Evolutionary conservation across 2,329 filamentous ascomycete genomes (phyloP).

Genomic region (Ceratocystis destructans): DNA sequence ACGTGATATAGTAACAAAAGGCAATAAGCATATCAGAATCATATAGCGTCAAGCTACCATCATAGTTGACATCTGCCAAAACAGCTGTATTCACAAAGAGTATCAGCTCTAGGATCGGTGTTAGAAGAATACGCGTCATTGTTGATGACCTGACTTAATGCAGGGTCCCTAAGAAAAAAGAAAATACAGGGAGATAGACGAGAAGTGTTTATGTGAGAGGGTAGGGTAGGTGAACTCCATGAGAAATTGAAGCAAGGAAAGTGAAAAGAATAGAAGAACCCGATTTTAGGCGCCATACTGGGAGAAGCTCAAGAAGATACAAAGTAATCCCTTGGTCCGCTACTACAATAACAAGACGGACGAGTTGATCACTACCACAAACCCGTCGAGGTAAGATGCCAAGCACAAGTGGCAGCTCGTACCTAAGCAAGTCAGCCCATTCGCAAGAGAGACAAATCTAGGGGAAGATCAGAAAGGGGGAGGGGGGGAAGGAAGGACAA

Average conservation of each 20-base stretch:
- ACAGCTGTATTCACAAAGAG: neutral
- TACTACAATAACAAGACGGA: too few relatives aligned
- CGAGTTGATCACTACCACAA: too few relatives aligned
- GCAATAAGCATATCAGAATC: slow-evolving; percentile 28
- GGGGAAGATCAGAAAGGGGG: neutral
- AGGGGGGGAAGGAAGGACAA: neutral
- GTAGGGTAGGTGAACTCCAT: too few relatives aligned
- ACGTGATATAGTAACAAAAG: neutral
- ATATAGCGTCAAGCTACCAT: slow-evolving; percentile 33
- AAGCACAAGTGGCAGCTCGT: too few relatives aligned
- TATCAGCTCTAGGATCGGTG: neutral
- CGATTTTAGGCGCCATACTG: too few relatives aligned
- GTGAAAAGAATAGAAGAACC: too few relatives aligned
- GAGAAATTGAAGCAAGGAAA: too few relatives aligned
- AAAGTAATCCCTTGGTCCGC: too few relatives aligned
- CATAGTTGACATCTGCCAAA: slow-evolving; percentile 28
- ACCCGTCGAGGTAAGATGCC: too few relatives aligned
- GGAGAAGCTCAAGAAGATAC: too few relatives aligned
- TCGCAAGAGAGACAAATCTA: neutral
- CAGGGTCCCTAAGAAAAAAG: neutral
- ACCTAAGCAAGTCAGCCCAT: neutral
- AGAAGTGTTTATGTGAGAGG: too few relatives aligned
- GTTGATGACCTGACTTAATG: neutral
- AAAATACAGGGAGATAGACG: too few relatives aligned
- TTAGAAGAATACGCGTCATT: neutral